phyloP scores from a whole-genome alignment of 345 rosid species.

The Firmiana major region DNA sequence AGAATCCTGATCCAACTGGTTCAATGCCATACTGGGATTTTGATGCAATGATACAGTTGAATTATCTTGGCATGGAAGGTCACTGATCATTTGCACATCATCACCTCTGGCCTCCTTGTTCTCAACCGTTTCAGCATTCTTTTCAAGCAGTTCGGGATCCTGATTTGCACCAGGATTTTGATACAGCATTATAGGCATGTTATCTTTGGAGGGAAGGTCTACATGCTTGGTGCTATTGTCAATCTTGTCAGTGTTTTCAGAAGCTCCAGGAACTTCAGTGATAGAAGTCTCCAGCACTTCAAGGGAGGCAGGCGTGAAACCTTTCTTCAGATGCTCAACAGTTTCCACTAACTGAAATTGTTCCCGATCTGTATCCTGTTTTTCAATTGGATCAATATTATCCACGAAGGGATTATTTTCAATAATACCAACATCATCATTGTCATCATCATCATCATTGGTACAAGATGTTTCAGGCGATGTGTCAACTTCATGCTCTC shows the following conservation, averaged over 20 bases:
- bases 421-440: slow-evolving; percentile 40
- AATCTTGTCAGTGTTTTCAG: slow-evolving; percentile 24
- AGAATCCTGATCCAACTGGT: background rate
- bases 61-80: background rate
- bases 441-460: slow-evolving; percentile 53
- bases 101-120: slow-evolving; percentile 8
- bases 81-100: background rate
- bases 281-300: slow-evolving; percentile 29
- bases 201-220: slow-evolving; percentile 16
- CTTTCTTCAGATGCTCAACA: slow-evolving; percentile 14
- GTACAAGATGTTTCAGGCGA: slow-evolving; percentile 34
- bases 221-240: slow-evolving; percentile 15
- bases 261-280: slow-evolving; percentile 21
- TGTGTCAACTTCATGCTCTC: slow-evolving; percentile 33
- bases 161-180: slow-evolving; percentile 20
- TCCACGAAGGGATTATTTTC: slow-evolving; percentile 30
- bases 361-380: slow-evolving; percentile 22
- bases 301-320: slow-evolving; percentile 19
- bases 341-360: slow-evolving; percentile 26
- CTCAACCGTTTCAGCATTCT: background rate
- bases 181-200: slow-evolving; percentile 10
- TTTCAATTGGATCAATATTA: slow-evolving; percentile 16
- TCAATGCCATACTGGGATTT: background rate
- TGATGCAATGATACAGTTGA: background rate
- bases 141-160: slow-evolving; percentile 9